Conservation (phyloP, 208 protist genomes). For the Plasmodiophora brassicae region DNA sequence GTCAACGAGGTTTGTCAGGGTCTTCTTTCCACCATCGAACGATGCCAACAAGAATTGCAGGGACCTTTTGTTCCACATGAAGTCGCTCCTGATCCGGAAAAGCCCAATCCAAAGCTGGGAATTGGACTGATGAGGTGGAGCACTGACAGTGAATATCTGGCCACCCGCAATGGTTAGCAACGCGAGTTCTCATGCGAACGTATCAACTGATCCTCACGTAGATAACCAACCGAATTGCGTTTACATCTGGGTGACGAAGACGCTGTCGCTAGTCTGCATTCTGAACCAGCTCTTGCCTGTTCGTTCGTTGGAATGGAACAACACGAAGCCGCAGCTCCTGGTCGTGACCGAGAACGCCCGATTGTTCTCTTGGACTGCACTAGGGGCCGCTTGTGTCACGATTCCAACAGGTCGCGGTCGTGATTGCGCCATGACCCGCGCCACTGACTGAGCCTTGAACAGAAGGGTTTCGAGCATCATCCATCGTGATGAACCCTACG, state of each 20-base stretch:
- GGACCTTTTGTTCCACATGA: too few species aligned
- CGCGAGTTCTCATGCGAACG: background rate
- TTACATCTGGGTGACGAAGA: background rate
- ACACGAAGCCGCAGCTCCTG: background rate
- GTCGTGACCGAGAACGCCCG: background rate
- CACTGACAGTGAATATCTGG: background rate
- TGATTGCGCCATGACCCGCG: background rate
- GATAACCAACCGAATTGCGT: background rate
- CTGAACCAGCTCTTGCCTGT: background rate
- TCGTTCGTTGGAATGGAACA: background rate
- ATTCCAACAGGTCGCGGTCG: background rate
- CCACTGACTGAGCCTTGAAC: background rate
- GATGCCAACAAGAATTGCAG: too few species aligned
- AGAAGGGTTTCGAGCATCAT: background rate
- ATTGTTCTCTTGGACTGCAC: background rate
- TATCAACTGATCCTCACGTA: background rate
- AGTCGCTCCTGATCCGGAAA: background rate
- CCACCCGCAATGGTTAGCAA: background rate
- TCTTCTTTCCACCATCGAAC: too few species aligned
- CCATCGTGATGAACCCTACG: background rate
- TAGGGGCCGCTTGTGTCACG: background rate
- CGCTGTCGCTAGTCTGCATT: background rate
- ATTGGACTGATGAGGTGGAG: background rate
- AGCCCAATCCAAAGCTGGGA: background rate
- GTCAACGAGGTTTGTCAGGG: too few species aligned